phyloP scores from a whole-genome alignment of 495 filamentous ascomycete species.

The Thozetella sp. region DNA sequence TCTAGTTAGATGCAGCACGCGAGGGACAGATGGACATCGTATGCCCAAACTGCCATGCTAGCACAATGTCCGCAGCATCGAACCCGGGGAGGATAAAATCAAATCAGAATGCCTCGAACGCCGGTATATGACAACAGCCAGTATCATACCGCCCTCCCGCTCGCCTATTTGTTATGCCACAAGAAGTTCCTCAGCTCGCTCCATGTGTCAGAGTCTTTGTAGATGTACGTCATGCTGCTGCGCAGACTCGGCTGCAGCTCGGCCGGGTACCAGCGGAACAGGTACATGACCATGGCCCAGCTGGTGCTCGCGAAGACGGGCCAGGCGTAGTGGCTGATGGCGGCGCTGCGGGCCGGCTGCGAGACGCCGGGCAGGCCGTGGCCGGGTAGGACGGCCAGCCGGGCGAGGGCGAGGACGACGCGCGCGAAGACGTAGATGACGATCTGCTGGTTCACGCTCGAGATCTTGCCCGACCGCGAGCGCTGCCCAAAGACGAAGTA shows the following conservation, averaged over 20 bases:
- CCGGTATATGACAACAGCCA: neutral
- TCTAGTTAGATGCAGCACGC: too few relatives aligned
- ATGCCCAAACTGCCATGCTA: too few relatives aligned
- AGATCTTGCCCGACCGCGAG: slow-evolving; percentile 60
- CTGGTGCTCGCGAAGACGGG: slow-evolving; percentile 84
- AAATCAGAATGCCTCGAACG: neutral
- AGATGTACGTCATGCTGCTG: slow-evolving; percentile 99
- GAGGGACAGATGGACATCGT: too few relatives aligned
- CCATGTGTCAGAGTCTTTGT: slow-evolving; percentile 81
- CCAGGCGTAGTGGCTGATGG: slow-evolving; percentile 75
- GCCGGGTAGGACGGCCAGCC: slow-evolving; percentile 72
- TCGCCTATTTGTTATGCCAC: slow-evolving; percentile 75
- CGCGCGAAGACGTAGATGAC: slow-evolving; percentile 97
- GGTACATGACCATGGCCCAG: slow-evolving; percentile 94
- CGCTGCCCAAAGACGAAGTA: slow-evolving; percentile 89
- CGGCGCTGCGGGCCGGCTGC: slow-evolving; percentile 29
- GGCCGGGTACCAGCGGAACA: slow-evolving; percentile 90
- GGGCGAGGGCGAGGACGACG: slow-evolving; percentile 80
- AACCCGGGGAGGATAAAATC: too few relatives aligned
- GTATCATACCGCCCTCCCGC: neutral
- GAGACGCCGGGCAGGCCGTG: slow-evolving; percentile 45
- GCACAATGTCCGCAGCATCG: too few relatives aligned
- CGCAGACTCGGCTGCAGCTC: slow-evolving; percentile 86
- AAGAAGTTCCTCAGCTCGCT: slow-evolving; percentile 77
- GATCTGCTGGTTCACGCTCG: slow-evolving; percentile 93